A percentile compares a stretch with the other conserved stretches of the same genome.
These are phyloP conservation scores for Pythium aquatile DNA, from an alignment of 352 stramenopile genomes.

Conservation along the genomic window DNA sequence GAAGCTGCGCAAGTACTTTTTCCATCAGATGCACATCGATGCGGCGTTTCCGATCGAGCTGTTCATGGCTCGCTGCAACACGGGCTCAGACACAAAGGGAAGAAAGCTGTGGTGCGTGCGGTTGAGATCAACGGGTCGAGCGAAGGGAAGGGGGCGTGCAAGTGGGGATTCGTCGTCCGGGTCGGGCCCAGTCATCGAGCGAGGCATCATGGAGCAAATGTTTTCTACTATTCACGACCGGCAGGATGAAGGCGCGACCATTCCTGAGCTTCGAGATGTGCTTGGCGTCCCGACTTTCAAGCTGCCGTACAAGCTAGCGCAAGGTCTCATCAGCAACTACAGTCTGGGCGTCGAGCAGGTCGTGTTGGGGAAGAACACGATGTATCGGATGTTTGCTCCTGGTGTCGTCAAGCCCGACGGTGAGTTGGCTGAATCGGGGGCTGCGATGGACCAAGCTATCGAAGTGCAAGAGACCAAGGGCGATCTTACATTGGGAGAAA, in stretches of 20 bases:
- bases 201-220: conserved; percentile 82
- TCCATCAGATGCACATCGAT: conserved; percentile 63
- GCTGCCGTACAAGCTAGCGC: conserved; percentile 75
- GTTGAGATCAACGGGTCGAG: conserved; percentile 29
- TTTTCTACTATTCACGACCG: conserved; percentile 57
- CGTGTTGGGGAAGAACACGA: conserved; percentile 73
- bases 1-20: conserved; percentile 81
- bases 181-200: conserved; percentile 53
- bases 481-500: neutral
- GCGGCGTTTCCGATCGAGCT: conserved; percentile 64
- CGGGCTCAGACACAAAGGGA: conserved; percentile 48
- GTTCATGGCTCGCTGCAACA: conserved; percentile 83
- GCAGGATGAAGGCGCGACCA: conserved; percentile 51
- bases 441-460: conserved; percentile 6
- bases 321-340: conserved; percentile 80
- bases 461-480: neutral
- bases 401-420: conserved; percentile 17
- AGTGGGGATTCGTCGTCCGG: neutral
- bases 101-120: conserved; percentile 82
- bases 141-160: conserved; percentile 4
- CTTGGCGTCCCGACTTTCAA: conserved; percentile 83
- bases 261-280: conserved; percentile 76
- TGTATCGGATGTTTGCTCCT: conserved; percentile 83
- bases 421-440: conserved; percentile 9
- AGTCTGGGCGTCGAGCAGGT: conserved; percentile 76